Evolutionary conservation across 331 rosid species (phyloP).

Genomic region (Ulmus americana): DNA sequence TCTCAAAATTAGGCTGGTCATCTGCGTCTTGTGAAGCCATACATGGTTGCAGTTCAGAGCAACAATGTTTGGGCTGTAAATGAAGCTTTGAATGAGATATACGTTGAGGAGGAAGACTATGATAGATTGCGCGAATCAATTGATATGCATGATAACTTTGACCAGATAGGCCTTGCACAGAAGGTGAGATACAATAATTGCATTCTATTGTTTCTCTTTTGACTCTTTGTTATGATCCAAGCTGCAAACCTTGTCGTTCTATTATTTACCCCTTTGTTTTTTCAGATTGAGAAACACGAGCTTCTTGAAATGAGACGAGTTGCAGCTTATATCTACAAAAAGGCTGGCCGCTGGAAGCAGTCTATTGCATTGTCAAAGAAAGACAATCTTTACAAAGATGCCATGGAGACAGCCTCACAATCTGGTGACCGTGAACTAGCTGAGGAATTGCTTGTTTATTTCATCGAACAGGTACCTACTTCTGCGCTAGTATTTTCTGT

Average conservation of each 20-base stretch:
- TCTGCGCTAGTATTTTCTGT: slow-evolving; percentile 1
- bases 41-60: slow-evolving; percentile 99
- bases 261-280: slow-evolving; percentile 6
- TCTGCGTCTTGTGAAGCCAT: slow-evolving; percentile 93
- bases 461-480: slow-evolving; percentile 73
- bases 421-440: slow-evolving; percentile 94
- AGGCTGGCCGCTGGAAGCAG: slow-evolving; percentile 95
- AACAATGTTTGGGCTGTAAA: slow-evolving; percentile 96
- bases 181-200: slow-evolving; percentile 49
- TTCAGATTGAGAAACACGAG: slow-evolving; percentile 92
- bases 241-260: slow-evolving; percentile 22
- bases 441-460: slow-evolving; percentile 87
- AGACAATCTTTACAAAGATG: slow-evolving; percentile 90
- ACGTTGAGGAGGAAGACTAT: slow-evolving; percentile 98
- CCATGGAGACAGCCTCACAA: slow-evolving; percentile 94
- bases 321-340: slow-evolving; percentile 91
- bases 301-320: slow-evolving; percentile 94
- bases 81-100: slow-evolving; percentile 92
- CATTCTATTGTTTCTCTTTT: background rate
- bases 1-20: slow-evolving; percentile 73
- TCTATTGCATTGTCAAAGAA: slow-evolving; percentile 89
- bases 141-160: slow-evolving; percentile 94
- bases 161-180: slow-evolving; percentile 97
- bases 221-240: slow-evolving; percentile 14
- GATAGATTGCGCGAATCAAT: slow-evolving; percentile 93